Percentiles rank a stretch among this genome's conserved stretches.
These are phyloP conservation scores for Penicillium robsamsonii DNA, from an alignment of 495 filamentous ascomycete species.

Conservation along the genomic window DNA sequence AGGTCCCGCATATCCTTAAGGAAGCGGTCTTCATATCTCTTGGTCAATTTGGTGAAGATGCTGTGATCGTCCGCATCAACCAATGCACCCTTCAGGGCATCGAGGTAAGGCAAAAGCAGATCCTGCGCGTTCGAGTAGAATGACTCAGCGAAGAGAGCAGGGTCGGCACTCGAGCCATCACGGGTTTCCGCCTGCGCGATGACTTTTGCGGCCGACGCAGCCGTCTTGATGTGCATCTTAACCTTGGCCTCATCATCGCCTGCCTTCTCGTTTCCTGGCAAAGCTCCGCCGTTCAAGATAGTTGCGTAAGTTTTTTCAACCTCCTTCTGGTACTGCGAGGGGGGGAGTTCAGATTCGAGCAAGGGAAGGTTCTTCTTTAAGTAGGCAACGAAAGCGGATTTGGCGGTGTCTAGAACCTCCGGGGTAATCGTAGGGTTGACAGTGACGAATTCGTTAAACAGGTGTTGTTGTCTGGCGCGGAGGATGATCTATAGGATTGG, in stretches of 20 bases:
- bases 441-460: conserved; percentile 57
- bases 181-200: conserved; percentile 45
- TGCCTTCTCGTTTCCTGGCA: conserved; percentile 60
- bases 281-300: conserved; percentile 49
- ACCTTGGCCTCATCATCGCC: conserved; percentile 81
- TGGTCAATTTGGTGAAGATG: conserved; percentile 78
- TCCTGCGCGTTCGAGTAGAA: conserved; percentile 57
- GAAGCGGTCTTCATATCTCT: conserved; percentile 80
- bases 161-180: conserved; percentile 26
- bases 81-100: conserved; percentile 68
- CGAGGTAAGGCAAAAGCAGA: conserved; percentile 83
- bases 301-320: conserved; percentile 60
- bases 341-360: conserved; percentile 43
- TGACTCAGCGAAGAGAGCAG: conserved; percentile 47
- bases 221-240: conserved; percentile 90
- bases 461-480: conserved; percentile 71
- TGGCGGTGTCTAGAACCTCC: conserved; percentile 53
- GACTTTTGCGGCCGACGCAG: conserved; percentile 57
- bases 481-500: conserved; percentile 66
- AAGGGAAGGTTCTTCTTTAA: conserved; percentile 72
- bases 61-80: conserved; percentile 72
- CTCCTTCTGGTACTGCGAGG: conserved; percentile 50
- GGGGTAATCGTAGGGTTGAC: conserved; percentile 48
- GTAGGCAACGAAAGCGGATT: conserved; percentile 69
- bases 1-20: conserved; percentile 78